phyloP scores from a whole-genome alignment of 805 yeast species.

The Wickerhamiella parazyma region DNA sequence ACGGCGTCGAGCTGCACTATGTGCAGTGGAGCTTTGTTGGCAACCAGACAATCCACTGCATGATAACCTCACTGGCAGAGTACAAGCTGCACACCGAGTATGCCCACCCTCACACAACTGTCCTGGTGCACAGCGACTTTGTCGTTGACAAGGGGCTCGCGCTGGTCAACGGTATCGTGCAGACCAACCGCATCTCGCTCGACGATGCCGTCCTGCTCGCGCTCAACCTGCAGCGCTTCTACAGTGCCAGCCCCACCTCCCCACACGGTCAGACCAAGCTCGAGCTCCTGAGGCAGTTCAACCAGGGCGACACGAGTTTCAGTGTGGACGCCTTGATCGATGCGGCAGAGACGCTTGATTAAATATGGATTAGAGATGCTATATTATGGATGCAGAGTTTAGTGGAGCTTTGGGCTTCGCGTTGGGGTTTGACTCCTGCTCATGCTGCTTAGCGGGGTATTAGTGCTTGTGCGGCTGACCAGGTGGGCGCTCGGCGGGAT shows the following conservation, averaged over 20 bases:
- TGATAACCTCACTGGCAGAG: slow-evolving; percentile 84
- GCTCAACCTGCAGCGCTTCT: slow-evolving; percentile 38
- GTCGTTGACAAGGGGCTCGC: slow-evolving; percentile 44
- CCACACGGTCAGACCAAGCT: slow-evolving; percentile 32
- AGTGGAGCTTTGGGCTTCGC: neutral
- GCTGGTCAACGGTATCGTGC: slow-evolving; percentile 71
- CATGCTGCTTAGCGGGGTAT: neutral
- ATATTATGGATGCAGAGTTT: neutral
- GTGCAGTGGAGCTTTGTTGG: slow-evolving; percentile 91
- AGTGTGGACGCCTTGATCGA: slow-evolving; percentile 51
- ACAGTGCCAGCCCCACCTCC: slow-evolving; percentile 30
- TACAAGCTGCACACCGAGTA: slow-evolving; percentile 79
- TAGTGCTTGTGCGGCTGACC: slow-evolving; percentile 2
- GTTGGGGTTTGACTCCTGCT: neutral
- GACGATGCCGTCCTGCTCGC: slow-evolving; percentile 64
- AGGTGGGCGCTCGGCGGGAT: slow-evolving; percentile 1
- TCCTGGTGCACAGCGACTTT: slow-evolving; percentile 75
- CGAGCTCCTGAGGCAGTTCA: slow-evolving; percentile 53
- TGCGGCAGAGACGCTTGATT: slow-evolving; percentile 62
- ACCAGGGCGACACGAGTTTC: slow-evolving; percentile 53
- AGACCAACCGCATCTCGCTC: slow-evolving; percentile 48
- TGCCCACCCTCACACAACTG: slow-evolving; percentile 90
- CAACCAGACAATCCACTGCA: slow-evolving; percentile 68
- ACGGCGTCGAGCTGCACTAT: slow-evolving; percentile 63
- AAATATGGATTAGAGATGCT: neutral